These are phyloP conservation scores for Fraxinus latifolia DNA, from an alignment of 305 asterid species.

Conservation along the genomic window DNA sequence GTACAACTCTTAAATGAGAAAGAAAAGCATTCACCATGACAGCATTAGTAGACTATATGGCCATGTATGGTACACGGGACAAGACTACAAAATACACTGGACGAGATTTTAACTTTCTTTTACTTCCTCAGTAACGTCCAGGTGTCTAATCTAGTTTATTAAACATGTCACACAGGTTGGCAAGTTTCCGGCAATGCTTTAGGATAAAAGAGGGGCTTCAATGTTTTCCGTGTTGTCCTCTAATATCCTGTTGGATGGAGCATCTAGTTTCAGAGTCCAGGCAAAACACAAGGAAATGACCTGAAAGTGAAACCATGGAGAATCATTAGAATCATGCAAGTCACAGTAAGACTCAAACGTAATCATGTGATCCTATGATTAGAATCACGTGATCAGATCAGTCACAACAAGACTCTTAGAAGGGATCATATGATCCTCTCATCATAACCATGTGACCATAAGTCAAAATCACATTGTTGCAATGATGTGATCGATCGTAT, in stretches of 20 bases:
- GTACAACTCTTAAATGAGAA: not conserved
- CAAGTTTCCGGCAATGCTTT: not conserved
- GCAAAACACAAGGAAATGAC: slow-evolving; percentile 59
- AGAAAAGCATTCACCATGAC: not conserved
- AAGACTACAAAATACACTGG: not conserved
- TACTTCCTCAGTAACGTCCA: not conserved
- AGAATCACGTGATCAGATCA: not conserved
- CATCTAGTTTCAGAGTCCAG: slow-evolving; percentile 46
- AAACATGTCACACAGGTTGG: not conserved
- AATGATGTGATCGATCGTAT: not conserved
- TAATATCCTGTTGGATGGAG: slow-evolving; percentile 28
- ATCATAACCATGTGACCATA: not conserved
- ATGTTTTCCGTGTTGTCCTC: slow-evolving; percentile 41
- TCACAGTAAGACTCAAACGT: not conserved
- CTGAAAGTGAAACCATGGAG: slow-evolving; percentile 41
- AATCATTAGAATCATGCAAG: not conserved
- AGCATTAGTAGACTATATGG: not conserved
- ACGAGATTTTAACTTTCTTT: not conserved
- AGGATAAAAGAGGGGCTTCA: slow-evolving; percentile 72
- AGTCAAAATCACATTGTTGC: not conserved
- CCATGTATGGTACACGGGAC: not conserved
- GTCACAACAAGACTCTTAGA: not conserved
- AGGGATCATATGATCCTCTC: not conserved
- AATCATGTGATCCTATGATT: not conserved
- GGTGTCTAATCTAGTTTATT: not conserved